Conservation (phyloP, 169 alveolate species). For the Eimeria falciformis region DNA sequence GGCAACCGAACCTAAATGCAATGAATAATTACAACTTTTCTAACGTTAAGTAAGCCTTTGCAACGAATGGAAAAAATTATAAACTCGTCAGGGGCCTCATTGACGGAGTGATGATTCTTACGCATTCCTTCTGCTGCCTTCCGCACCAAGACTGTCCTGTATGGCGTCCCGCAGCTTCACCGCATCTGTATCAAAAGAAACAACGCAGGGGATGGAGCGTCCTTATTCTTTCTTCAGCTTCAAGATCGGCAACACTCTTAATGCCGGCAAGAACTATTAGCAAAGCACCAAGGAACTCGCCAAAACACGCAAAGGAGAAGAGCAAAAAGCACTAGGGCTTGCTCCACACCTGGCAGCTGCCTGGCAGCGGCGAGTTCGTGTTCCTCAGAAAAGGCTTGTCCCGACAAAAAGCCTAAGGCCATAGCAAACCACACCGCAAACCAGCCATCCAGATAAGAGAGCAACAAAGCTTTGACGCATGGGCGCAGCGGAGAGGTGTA, state of each 20-base stretch:
- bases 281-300: neutral
- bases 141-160: neutral
- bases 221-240: neutral
- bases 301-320: neutral
- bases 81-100: neutral
- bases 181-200: neutral
- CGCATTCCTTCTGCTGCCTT: neutral
- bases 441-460: neutral
- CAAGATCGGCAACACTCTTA: too few species aligned
- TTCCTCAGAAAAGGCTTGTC: neutral
- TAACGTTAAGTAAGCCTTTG: too few species aligned
- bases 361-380: conserved; percentile 21
- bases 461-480: neutral
- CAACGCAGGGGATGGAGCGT: neutral
- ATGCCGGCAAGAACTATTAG: neutral
- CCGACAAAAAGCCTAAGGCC: conserved; percentile 5
- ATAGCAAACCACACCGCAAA: neutral
- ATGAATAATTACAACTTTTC: too few species aligned
- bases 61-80: too few species aligned
- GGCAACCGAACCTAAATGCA: neutral
- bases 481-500: neutral
- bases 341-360: conserved; percentile 43
- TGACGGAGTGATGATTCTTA: too few species aligned
- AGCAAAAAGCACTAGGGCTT: neutral
- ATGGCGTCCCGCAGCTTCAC: neutral